These are phyloP conservation scores for Chalciporus pseudorubinellus DNA, from an alignment of 768 basidiomycete species.

Conservation along the genomic window DNA sequence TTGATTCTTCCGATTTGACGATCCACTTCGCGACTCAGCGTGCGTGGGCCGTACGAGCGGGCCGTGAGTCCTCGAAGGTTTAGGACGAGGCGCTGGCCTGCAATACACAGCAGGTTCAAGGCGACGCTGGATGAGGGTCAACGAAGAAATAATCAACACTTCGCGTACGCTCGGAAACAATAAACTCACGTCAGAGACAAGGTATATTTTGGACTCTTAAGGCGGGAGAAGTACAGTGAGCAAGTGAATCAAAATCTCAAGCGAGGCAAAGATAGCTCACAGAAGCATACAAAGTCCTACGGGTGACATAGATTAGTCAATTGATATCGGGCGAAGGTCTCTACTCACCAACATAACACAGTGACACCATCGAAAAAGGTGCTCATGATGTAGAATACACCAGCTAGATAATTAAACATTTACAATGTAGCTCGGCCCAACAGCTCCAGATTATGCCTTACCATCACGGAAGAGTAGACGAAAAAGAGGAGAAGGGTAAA, in stretches of 20 bases:
- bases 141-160: background rate
- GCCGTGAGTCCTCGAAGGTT: conserved; percentile 13
- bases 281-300: background rate
- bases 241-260: background rate
- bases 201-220: background rate
- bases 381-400: conserved; percentile 4
- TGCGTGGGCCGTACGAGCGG: background rate
- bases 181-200: background rate
- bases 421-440: background rate
- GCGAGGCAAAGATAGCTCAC: background rate
- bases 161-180: background rate
- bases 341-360: conserved; percentile 3
- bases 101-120: conserved; percentile 18
- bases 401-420: background rate
- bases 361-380: background rate
- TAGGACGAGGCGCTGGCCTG: conserved; percentile 20
- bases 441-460: background rate
- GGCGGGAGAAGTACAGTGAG: background rate
- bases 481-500: conserved; percentile 10
- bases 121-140: conserved; percentile 2
- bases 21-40: conserved; percentile 16
- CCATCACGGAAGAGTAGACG: conserved; percentile 13
- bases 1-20: conserved; percentile 9
- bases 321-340: background rate
- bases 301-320: background rate